Base-by-base conservation (phyloP, 176 grass and related monocot species). In the Rhynchospora tenuis region DNA sequence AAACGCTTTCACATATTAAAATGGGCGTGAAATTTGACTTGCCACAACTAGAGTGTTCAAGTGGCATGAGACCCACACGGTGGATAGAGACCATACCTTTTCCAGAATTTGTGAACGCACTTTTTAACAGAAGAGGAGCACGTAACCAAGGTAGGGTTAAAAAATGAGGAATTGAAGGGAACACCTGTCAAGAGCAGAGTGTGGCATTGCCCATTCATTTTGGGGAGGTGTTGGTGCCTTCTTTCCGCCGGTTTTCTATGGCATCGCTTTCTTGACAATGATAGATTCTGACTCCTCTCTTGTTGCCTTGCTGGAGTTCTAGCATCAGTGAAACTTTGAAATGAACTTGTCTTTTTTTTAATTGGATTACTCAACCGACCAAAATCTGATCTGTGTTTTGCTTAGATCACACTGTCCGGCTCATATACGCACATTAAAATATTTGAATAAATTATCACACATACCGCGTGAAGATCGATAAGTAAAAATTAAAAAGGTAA, bases 101-200 rank as follows among this genome's bases (percentile, higher is more conserved):
- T 75, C 46, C 45, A 73, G 43, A 73, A 73, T 73, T 13, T 73
- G n/a, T 50, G 26, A 26, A 51, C 46, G 12, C 47, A 1, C 22
- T 24, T 27, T 51, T 26, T 15, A 12, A 74, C 46, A 54, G 16
- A 10, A 75, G 72, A 76, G 5, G 73, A 19, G 73, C 73, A 76
- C 73, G 73, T 76, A 76, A 76, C 6, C 73, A 76, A 29, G 2
- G 13, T 54, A 29, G 12, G 73, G 13, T 76, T 76, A 55, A 76
- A 76, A 76, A 55, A 76, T 76, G 13, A 29, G 4, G 16, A 55
- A 76, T 55, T 54, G 47, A 46, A 76, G 24, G 67, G 73, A 28
- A 54, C 73, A 76, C 73, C 73, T 76, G 73, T 54, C 73, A 19
- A 31, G 47, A 50, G 46, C 28, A 76, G 14, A 76, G 48, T 54